Base-by-base conservation (phyloP, 73 alveolate genomes). In the Paramecium sonneborni region DNA sequence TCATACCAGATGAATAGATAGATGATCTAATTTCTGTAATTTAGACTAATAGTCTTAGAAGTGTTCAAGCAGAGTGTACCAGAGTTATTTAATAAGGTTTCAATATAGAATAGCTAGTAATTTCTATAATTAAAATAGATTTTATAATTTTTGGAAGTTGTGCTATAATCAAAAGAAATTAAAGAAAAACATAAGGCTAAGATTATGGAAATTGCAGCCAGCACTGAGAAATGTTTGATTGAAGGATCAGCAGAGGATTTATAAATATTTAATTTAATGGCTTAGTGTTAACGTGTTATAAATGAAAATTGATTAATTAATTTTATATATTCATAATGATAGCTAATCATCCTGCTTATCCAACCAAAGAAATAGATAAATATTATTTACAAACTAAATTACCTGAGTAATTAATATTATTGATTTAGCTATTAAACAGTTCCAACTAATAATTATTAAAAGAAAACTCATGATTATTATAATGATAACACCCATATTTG, bases 401-500 rank as follows among this genome's bases (percentile, higher is more conserved):
- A 79, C 90, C 90, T 43, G 72, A 79, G 90, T 79, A 79, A 20
- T 3, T 52, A 3, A 10, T 41, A 5, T 1, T 21, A 23, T 14
- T 23, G 9, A 38, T 18, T 79, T 79, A 79, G 90, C 18, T 79
- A 79, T 44, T 46, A 79, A 46, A 79, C 90, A 41, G 56, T 46
- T 79, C 90, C 90, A 41, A 24, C 26, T 9, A 38, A 79, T 10
- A 62, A 18, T 12, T 21, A 24, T 43, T 14, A 79, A 24, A 79
- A 43, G 14, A 79, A 79, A 30, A 79, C n/a, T 18, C 72, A 79
- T 44, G 41, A 79, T 30, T 79, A 79, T 79, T 79, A 79, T 79
- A 32, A 79, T 79, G 90, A 79, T 43, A 79, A 79, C 28, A 41
- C 72, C 48, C 90, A 79, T 43, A 79, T 79, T 79, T 79, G 90